These are phyloP conservation scores for Ottelia alismoides DNA, from an alignment of 106 monocot genomes.

Conservation along the genomic window DNA sequence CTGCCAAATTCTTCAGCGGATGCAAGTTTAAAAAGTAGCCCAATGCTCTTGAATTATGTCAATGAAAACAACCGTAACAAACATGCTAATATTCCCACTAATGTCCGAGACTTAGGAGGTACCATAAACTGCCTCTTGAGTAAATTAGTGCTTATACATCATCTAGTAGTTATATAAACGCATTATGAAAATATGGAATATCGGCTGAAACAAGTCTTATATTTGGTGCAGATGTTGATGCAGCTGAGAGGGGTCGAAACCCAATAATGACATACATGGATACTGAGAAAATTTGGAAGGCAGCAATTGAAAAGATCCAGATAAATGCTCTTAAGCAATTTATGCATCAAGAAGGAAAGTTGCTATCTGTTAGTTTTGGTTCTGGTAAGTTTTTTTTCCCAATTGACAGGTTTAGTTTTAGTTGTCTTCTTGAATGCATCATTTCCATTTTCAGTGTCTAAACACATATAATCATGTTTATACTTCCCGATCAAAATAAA, in stretches of 20 bases:
- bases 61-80: slow-evolving; percentile 6
- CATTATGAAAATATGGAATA: too few species aligned
- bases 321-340: slow-evolving; percentile 34
- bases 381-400: slow-evolving; percentile 32
- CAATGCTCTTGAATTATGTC: slow-evolving; percentile 12
- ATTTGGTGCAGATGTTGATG: slow-evolving; percentile 6
- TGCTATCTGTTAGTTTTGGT: slow-evolving; percentile 50
- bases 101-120: slow-evolving; percentile 10
- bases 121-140: too few species aligned
- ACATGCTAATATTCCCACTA: slow-evolving; percentile 3
- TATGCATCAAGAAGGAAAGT: slow-evolving; percentile 47
- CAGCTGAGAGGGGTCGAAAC: slow-evolving; percentile 7
- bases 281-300: slow-evolving; percentile 40
- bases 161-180: too few species aligned
- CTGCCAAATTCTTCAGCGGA: slow-evolving; percentile 37
- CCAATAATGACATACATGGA: slow-evolving; percentile 14
- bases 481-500: too few species aligned
- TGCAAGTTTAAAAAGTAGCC: slow-evolving; percentile 36
- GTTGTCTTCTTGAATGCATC: too few species aligned
- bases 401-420: too few species aligned
- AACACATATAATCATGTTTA: too few species aligned
- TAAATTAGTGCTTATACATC: too few species aligned
- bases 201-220: not conserved
- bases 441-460: too few species aligned
- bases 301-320: slow-evolving; percentile 46